Conservation (phyloP, 1,139 yeast genomes). For the Kurtzmaniella quercitrusa region DNA sequence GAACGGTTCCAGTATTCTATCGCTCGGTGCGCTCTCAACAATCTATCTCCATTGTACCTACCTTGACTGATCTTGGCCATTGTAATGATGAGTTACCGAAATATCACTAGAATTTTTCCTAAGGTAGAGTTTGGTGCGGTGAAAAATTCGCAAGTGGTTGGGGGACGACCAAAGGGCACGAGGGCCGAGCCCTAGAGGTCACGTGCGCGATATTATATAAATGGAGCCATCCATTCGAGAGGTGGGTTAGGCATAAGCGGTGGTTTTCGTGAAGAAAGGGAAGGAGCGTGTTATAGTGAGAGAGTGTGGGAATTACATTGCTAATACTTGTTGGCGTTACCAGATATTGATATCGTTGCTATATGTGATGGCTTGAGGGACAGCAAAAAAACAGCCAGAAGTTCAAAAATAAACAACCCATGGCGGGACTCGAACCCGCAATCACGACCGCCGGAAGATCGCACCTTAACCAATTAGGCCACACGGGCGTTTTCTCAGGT, state of each 20-base stretch:
- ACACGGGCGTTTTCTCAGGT: conserved; percentile 32
- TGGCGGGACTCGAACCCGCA: conserved; percentile 40
- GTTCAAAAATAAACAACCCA: conserved; percentile 9
- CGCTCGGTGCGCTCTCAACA: neutral
- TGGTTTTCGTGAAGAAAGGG: too few species aligned
- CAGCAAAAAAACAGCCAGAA: too few species aligned
- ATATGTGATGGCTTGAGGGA: too few species aligned
- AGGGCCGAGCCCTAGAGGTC: conserved; percentile 22
- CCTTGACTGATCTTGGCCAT: conserved; percentile 67
- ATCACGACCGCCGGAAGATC: conserved; percentile 51
- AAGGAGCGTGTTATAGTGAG: too few species aligned
- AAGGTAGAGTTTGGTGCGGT: neutral
- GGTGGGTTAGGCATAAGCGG: too few species aligned
- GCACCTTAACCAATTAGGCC: conserved; percentile 58
- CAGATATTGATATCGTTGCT: too few species aligned
- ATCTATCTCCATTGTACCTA: conserved; percentile 15
- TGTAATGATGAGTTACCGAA: conserved; percentile 18
- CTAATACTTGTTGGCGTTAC: too few species aligned
- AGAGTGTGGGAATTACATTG: too few species aligned
- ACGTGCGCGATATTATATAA: neutral
- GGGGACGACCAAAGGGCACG: conserved; percentile 8
- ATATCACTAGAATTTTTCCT: conserved; percentile 1
- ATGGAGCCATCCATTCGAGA: too few species aligned
- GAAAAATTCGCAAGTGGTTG: conserved; percentile 4
- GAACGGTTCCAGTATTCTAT: neutral